Evolutionary conservation across 805 yeast species (phyloP).

Genomic region (Candida dajiaensis): DNA sequence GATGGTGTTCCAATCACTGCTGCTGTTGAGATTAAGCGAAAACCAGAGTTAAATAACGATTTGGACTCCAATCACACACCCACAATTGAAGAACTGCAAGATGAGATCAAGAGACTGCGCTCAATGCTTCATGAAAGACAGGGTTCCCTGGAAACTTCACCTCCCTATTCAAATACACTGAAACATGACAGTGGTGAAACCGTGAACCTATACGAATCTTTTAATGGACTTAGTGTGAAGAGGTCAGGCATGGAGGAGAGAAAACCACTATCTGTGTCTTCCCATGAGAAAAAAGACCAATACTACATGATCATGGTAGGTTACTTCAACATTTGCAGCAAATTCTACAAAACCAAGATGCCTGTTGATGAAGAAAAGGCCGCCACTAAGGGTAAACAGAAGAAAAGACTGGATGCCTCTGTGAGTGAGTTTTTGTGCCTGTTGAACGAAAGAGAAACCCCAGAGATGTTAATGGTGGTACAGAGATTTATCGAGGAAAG

Average conservation of each 20-base stretch:
- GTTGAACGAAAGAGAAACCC: slow-evolving; percentile 18
- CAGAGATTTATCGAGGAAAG: slow-evolving; percentile 17
- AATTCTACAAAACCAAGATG: slow-evolving; percentile 10
- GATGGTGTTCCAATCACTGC: slow-evolving; percentile 9
- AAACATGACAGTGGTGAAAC: slow-evolving; percentile 12
- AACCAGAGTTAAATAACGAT: neutral
- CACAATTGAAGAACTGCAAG: neutral
- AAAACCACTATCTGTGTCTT: slow-evolving; percentile 18
- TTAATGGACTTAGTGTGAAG: slow-evolving; percentile 17
- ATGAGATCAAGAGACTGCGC: slow-evolving; percentile 2
- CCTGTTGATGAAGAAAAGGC: slow-evolving; percentile 7
- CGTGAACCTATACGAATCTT: slow-evolving; percentile 16
- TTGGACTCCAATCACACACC: neutral
- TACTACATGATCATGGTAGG: slow-evolving; percentile 18
- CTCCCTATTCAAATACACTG: neutral
- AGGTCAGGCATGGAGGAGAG: slow-evolving; percentile 24
- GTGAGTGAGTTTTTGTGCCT: slow-evolving; percentile 13
- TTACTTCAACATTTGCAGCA: slow-evolving; percentile 16
- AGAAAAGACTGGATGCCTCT: slow-evolving; percentile 20
- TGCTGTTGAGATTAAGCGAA: neutral
- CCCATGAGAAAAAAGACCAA: slow-evolving; percentile 19
- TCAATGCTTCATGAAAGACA: neutral
- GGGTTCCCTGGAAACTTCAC: neutral
- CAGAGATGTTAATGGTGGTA: slow-evolving; percentile 15
- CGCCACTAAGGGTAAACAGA: slow-evolving; percentile 9